Evolutionary conservation across 345 rosid species (phyloP).

Genomic region (Turritis glabra): DNA sequence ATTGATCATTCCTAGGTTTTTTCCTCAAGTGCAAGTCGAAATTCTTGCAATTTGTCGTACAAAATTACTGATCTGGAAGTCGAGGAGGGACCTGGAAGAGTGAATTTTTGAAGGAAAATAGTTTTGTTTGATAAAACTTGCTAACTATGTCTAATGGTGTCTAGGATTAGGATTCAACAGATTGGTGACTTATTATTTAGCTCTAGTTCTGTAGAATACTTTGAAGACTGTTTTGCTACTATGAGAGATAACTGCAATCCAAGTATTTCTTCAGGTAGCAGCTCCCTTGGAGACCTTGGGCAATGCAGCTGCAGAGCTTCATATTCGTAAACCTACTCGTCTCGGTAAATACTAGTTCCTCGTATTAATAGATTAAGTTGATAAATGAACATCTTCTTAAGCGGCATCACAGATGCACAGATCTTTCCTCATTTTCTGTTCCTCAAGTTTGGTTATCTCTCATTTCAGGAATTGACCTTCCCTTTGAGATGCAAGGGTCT

Average conservation of each 20-base stretch:
- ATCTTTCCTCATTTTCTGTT: neutral
- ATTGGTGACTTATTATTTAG: neutral
- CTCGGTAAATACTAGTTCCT: slow-evolving; percentile 47
- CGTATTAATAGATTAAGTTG: neutral
- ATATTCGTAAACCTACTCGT: slow-evolving; percentile 75
- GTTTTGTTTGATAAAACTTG: neutral
- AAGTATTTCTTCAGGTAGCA: slow-evolving; percentile 54
- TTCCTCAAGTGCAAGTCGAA: neutral
- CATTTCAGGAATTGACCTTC: slow-evolving; percentile 83
- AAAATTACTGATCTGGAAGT: neutral
- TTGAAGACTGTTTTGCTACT: neutral
- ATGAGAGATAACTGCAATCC: slow-evolving; percentile 8
- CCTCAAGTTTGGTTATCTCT: slow-evolving; percentile 2
- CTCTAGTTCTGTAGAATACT: neutral
- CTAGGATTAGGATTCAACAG: neutral
- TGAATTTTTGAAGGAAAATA: neutral
- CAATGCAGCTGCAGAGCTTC: slow-evolving; percentile 72
- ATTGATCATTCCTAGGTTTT: neutral
- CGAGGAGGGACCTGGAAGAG: neutral
- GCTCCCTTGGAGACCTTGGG: slow-evolving; percentile 71
- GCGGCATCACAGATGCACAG: neutral
- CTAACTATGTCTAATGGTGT: slow-evolving; percentile 1
- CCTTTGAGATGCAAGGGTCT: slow-evolving; percentile 78
- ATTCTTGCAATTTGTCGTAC: neutral
- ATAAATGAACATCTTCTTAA: neutral